Percentiles rank a stretch among this genome's conserved stretches.
phyloP scores from a whole-genome alignment of 1,284 basidiomycete species.

The Phenoliferia sp. region DNA sequence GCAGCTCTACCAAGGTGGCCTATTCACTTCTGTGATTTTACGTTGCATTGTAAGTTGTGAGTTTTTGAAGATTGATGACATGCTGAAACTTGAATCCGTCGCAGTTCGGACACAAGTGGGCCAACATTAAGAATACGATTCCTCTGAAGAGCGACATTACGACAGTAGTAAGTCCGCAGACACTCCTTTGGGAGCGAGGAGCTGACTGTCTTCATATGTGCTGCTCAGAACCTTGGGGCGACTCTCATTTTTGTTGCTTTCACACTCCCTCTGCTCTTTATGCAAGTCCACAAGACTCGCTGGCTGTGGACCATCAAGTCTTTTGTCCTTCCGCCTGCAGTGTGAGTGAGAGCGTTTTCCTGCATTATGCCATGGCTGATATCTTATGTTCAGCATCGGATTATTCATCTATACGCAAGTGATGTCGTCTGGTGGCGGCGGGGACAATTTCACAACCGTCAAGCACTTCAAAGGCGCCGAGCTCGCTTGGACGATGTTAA shows the following conservation, averaged over 20 bases:
- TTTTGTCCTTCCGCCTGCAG: conserved; percentile 10
- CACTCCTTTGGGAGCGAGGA: neutral
- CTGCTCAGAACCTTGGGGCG: conserved; percentile 33
- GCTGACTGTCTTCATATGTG: neutral
- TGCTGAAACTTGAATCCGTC: too few relatives aligned
- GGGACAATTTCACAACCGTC: conserved; percentile 20
- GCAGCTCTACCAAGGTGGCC: conserved; percentile 38
- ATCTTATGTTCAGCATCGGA: neutral
- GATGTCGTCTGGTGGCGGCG: neutral
- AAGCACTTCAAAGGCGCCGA: conserved; percentile 31
- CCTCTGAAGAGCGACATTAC: conserved; percentile 35
- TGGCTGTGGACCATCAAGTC: conserved; percentile 36
- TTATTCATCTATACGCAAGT: neutral
- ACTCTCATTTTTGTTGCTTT: conserved; percentile 41
- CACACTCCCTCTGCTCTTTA: conserved; percentile 37
- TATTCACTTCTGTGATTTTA: conserved; percentile 39
- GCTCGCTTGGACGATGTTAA: conserved; percentile 38
- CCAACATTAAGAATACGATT: conserved; percentile 38
- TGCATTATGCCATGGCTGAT: conserved; percentile 10
- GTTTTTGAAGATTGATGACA: neutral
- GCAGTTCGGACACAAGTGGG: conserved; percentile 31
- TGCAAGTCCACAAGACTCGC: conserved; percentile 35
- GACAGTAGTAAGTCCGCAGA: conserved; percentile 11
- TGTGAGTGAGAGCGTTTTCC: conserved; percentile 29
- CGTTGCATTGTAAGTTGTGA: conserved; percentile 22